These are phyloP conservation scores for Globisporangium nodosum DNA, from an alignment of 352 stramenopile genomes.

Conservation along the genomic window DNA sequence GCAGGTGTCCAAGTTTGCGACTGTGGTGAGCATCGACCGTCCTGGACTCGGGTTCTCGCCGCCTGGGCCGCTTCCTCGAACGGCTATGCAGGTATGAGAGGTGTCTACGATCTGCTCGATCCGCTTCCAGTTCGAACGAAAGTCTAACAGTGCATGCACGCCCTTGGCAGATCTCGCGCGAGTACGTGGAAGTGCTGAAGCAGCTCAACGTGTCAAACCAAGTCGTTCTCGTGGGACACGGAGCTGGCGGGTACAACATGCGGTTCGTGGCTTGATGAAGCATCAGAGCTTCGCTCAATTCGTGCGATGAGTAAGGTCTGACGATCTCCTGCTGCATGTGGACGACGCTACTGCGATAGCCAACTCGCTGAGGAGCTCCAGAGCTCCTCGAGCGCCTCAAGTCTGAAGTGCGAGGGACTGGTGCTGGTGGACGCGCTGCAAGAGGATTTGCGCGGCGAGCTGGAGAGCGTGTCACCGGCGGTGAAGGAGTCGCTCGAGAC, in stretches of 20 bases:
- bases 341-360: conserved; percentile 5
- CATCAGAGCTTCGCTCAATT: too few species aligned
- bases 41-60: conserved; percentile 71
- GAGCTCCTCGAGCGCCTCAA: conserved; percentile 10
- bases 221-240: conserved; percentile 67
- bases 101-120: too few species aligned
- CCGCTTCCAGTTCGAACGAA: too few species aligned
- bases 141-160: background rate
- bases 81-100: conserved; percentile 29
- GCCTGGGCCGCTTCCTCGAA: conserved; percentile 35
- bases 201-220: conserved; percentile 48
- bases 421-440: conserved; percentile 72
- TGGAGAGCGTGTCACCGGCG: conserved; percentile 57
- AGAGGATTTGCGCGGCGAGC: conserved; percentile 50
- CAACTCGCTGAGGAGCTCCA: conserved; percentile 42
- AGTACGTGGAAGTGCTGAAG: conserved; percentile 60
- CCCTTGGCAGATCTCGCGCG: conserved; percentile 33
- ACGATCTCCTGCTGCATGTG: background rate
- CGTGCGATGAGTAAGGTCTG: background rate
- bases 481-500: conserved; percentile 43
- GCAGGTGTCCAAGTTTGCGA: conserved; percentile 40
- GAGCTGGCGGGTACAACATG: conserved; percentile 81
- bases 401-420: conserved; percentile 41
- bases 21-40: conserved; percentile 60
- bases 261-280: conserved; percentile 14